Evolutionary conservation across 2,329 filamentous ascomycete genomes (phyloP).

Genomic region (Aspergillus spinulosporus): DNA sequence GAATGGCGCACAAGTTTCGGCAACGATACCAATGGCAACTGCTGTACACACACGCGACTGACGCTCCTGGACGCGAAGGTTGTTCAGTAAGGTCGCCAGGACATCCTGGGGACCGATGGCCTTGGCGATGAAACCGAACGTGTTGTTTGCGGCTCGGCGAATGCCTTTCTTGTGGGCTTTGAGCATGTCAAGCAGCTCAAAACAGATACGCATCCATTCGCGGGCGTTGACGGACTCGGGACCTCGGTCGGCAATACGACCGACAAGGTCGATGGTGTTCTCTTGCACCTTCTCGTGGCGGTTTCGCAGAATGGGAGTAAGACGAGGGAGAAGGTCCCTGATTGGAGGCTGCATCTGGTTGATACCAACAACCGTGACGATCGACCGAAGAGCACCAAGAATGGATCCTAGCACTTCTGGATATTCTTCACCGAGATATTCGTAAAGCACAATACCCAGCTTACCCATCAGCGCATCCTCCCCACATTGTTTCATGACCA

Average conservation of each 20-base stretch:
- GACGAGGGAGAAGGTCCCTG: constrained; percentile 87
- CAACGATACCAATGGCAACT: constrained; percentile 96
- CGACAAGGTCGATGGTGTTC: constrained; percentile 96
- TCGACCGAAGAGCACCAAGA: constrained; percentile 87
- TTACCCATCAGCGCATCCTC: constrained; percentile 96
- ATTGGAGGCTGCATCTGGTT: constrained; percentile 98
- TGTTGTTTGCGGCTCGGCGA: constrained; percentile 96
- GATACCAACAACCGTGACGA: constrained; percentile 97
- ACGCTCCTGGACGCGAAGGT: constrained; percentile 92
- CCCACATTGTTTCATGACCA: constrained; percentile 98
- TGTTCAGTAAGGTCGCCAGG: constrained; percentile 91
- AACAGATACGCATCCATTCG: constrained; percentile 99
- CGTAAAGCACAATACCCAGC: constrained; percentile 90
- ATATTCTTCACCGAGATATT: constrained; percentile 98
- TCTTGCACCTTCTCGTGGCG: constrained; percentile 99
- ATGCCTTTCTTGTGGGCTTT: constrained; percentile 99
- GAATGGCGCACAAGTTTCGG: constrained; percentile 96
- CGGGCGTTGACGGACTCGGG: constrained; percentile 94
- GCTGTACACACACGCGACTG: constrained; percentile 98
- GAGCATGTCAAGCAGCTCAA: constrained; percentile 97
- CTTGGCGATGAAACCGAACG: constrained; percentile 98
- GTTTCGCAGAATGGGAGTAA: constrained; percentile 97
- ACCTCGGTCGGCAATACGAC: constrained; percentile 94
- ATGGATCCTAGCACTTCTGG: constrained; percentile 97
- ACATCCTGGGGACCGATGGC: constrained; percentile 98